Conservation (phyloP, 768 basidiomycete species). For the Xanthoconium stramineum region DNA sequence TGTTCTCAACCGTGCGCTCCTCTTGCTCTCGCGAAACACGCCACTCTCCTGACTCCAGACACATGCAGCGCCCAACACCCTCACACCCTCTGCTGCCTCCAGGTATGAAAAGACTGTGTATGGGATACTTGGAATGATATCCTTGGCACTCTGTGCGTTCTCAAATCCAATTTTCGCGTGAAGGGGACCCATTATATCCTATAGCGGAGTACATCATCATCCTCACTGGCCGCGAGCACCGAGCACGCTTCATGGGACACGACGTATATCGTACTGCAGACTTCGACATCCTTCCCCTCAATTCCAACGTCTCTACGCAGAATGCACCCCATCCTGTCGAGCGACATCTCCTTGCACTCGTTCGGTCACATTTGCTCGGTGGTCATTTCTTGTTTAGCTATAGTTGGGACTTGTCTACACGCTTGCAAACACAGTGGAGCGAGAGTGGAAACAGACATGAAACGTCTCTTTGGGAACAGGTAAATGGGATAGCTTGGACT, state of each 20-base stretch:
- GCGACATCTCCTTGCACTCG: constrained; percentile 79
- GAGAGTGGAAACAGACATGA: constrained; percentile 47
- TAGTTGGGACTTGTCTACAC: constrained; percentile 82
- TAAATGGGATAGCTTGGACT: constrained; percentile 34
- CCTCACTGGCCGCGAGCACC: constrained; percentile 77
- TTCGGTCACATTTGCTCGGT: constrained; percentile 75
- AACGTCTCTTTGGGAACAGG: constrained; percentile 75
- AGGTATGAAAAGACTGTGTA: constrained; percentile 66
- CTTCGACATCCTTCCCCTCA: constrained; percentile 87
- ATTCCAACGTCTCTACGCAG: constrained; percentile 62
- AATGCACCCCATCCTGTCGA: constrained; percentile 83
- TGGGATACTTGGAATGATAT: constrained; percentile 74
- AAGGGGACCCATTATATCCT: neutral
- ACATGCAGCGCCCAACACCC: constrained; percentile 49
- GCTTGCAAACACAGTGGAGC: constrained; percentile 80
- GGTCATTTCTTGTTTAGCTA: constrained; percentile 92
- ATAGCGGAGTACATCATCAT: constrained; percentile 92
- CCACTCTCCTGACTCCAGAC: neutral
- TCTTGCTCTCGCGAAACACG: neutral
- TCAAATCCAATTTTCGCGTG: neutral
- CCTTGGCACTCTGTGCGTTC: constrained; percentile 67
- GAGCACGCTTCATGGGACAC: constrained; percentile 76
- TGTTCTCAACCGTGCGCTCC: constrained; percentile 59
- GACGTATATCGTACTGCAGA: constrained; percentile 88
- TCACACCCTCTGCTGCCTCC: constrained; percentile 51